Evolutionary conservation across 2,329 filamentous ascomycete species (phyloP), one percentile per base, ranked within the genome.

Genomic region (Neonectria hederae): DNA sequence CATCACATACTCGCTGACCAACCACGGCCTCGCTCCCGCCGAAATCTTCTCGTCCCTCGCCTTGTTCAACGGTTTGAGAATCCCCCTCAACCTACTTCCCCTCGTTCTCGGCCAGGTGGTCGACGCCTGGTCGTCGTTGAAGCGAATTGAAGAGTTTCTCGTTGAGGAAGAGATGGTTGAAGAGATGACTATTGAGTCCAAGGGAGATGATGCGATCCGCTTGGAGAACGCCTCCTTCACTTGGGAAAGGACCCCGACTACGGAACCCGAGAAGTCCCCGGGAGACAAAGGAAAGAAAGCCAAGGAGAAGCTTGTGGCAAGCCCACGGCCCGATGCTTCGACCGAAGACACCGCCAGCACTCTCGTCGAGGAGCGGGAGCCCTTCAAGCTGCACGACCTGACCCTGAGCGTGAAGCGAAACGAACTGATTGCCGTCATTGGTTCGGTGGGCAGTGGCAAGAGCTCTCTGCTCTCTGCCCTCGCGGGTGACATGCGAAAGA

Each of bases 401-500:
- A 86, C 90, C 71, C 84, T 96, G 38, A 80, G 84, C 5, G 86
- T 93, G 55, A 89, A 90, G 7, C 84, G 92, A 24, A 90, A 93
- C 71, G 93, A 97, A 75, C 84, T 97, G 2, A 83, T 94, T 59
- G 95, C 90, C 52, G 90, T 94, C n/a, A 97, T 97, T 73, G 93
- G 93, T 30, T 87, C 88, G n/a, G 94, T 97, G 1, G 93, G 93
- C 1, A 93, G 91, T 66, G 95, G 95, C 6, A 98, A 99, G 81
- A 96, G 87, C 54, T 97, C 94, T 0, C 81, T 99, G 1, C 87
- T 99, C 3, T 92, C 93, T 35, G 94, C 95, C 0, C 81, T 99
- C 49, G 95, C 94, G 1, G 95, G 96, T 24, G 95, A 98, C 68
- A 98, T 98, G 95, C 89, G 94, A 48, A 91, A 90, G 76, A 97